Percentiles rank a stretch among this genome's conserved stretches.
Conservation (phyloP, 495 filamentous ascomycete species). For the Clohesyomyces aquaticus region DNA sequence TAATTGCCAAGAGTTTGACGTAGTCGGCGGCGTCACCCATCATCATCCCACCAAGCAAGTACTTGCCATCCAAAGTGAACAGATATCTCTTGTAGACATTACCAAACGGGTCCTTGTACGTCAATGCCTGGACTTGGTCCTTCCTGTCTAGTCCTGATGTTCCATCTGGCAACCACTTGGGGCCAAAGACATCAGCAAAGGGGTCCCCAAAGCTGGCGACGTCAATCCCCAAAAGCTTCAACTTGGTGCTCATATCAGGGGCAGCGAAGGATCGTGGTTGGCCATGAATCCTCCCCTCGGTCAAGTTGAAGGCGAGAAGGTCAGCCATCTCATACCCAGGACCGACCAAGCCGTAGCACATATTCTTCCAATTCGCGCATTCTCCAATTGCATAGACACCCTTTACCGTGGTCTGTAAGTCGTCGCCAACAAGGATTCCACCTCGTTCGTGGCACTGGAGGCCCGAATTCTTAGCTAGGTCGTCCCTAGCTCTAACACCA, state of each 20-base stretch:
- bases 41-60: constrained; percentile 96
- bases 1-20: constrained; percentile 87
- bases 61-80: constrained; percentile 88
- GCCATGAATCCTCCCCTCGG: constrained; percentile 69
- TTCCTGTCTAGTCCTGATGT: constrained; percentile 48
- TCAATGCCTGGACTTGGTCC: constrained; percentile 76
- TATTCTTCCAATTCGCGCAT: constrained; percentile 92
- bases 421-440: constrained; percentile 73
- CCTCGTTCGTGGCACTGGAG: constrained; percentile 76
- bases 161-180: constrained; percentile 59
- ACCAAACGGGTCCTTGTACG: constrained; percentile 88
- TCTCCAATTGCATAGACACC: constrained; percentile 91
- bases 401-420: constrained; percentile 68
- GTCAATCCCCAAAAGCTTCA: constrained; percentile 90
- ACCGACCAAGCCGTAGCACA: constrained; percentile 90
- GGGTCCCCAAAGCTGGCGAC: constrained; percentile 95
- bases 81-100: constrained; percentile 95
- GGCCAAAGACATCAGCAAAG: constrained; percentile 88
- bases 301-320: constrained; percentile 87
- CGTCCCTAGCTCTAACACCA: constrained; percentile 81
- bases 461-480: constrained; percentile 68
- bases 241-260: constrained; percentile 90
- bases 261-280: constrained; percentile 71
- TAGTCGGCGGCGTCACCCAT: constrained; percentile 94
- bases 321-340: constrained; percentile 96